Conservation (phyloP, 2,329 filamentous ascomycete genomes). For the Aspergillus viridinutans region DNA sequence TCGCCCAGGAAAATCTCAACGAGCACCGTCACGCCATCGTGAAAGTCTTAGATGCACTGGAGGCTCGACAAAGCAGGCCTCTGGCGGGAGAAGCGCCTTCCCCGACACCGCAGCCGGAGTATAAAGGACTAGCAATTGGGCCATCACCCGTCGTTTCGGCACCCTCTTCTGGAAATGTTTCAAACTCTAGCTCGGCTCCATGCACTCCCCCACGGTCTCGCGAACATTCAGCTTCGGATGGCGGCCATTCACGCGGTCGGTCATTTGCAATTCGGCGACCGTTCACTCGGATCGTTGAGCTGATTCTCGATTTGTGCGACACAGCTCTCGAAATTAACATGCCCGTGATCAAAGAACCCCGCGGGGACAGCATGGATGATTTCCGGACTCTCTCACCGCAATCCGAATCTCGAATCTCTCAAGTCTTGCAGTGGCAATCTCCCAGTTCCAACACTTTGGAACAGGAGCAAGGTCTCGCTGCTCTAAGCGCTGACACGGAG, state of each 20-base stretch:
- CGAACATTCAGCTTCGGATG: slow-evolving; percentile 61
- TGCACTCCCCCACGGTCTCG: slow-evolving; percentile 63
- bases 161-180: slow-evolving; percentile 67
- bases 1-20: slow-evolving; percentile 84
- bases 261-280: slow-evolving; percentile 91
- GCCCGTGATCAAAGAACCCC: slow-evolving; percentile 82
- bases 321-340: slow-evolving; percentile 93
- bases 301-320: slow-evolving; percentile 91
- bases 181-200: slow-evolving; percentile 66
- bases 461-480: slow-evolving; percentile 82
- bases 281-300: slow-evolving; percentile 86
- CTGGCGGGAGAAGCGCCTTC: slow-evolving; percentile 40
- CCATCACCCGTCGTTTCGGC: slow-evolving; percentile 63
- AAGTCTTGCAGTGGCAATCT: slow-evolving; percentile 95
- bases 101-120: slow-evolving; percentile 64
- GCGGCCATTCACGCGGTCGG: slow-evolving; percentile 74
- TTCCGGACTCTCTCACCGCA: slow-evolving; percentile 92
- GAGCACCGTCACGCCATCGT: slow-evolving; percentile 95
- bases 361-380: slow-evolving; percentile 62
- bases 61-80: slow-evolving; percentile 55
- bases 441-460: slow-evolving; percentile 87
- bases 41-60: slow-evolving; percentile 86
- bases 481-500: slow-evolving; percentile 88
- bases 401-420: slow-evolving; percentile 89
- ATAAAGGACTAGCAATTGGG: slow-evolving; percentile 83